Evolutionary conservation across 2,329 filamentous ascomycete genomes (phyloP).

Genomic region (Penicillium hesseltinei): DNA sequence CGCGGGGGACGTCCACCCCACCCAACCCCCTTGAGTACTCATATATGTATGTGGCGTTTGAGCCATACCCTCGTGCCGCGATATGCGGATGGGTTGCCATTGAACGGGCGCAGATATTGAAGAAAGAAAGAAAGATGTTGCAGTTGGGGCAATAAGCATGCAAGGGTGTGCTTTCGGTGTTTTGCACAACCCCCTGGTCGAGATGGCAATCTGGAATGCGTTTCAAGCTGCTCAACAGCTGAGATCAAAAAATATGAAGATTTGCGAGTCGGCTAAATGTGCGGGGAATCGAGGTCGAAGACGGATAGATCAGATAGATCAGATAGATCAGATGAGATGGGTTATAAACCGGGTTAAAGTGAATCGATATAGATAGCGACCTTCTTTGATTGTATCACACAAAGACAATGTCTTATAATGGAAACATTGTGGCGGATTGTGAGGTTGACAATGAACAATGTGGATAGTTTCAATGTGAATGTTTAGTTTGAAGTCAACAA

Average conservation of each 20-base stretch:
- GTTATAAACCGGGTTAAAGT: neutral
- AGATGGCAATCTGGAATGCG: neutral
- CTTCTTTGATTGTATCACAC: slow-evolving; percentile 5
- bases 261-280: neutral
- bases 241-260: neutral
- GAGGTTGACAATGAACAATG: slow-evolving; percentile 4
- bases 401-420: slow-evolving; percentile 7
- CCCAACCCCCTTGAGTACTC: slow-evolving; percentile 41
- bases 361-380: slow-evolving; percentile 1
- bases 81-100: slow-evolving; percentile 29
- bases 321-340: neutral
- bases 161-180: neutral
- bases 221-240: slow-evolving; percentile 1
- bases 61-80: slow-evolving; percentile 28
- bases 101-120: slow-evolving; percentile 17
- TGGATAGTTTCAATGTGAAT: neutral
- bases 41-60: slow-evolving; percentile 42
- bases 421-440: neutral
- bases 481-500: slow-evolving; percentile 4
- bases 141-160: neutral
- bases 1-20: slow-evolving; percentile 41
- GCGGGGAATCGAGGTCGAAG: slow-evolving; percentile 2
- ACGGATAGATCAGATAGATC: neutral
- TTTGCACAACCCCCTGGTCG: neutral
- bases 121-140: slow-evolving; percentile 6